Evolutionary conservation across 441 rosid species (phyloP), one percentile per base, ranked within the genome.

Genomic region (Breynia disticha): DNA sequence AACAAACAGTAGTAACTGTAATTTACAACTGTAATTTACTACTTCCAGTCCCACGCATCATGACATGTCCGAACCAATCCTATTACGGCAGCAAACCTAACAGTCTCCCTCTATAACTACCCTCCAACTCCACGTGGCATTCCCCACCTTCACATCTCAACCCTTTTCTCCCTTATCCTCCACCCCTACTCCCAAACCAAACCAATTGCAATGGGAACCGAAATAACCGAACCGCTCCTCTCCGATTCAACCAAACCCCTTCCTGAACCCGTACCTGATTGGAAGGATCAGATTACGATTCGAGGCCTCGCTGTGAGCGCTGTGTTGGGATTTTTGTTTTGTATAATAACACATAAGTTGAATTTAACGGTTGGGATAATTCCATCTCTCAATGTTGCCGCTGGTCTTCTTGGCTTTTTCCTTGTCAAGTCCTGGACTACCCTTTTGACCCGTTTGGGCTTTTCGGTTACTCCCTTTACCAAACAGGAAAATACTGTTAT

Each of bases 361-460:
- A 88, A 84, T 60, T 81, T 91, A n/a, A 91, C 95, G 10, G 82
- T 97, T 9, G 98, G 98, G 13, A 69, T 91, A 20, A 90, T 91
- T 21, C 98, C 98, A 13, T 88, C 86, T 65, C 86, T 91, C 53
- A 91, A 88, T 45, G 95, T 91, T 70, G 88, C 95, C 28, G 95
- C 94, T 20, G 97, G 95, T 44, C 87, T 91, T 0, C 73, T 91
- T 0, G 94, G 86, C 35, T 88, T 76, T 46, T 86, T 88, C 14
- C 73, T 86, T 53, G 63, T 91, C 51, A 78, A 67, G 64, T 70
- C 87, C 0, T 86, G 98, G 95, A 84, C 97, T 24, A 78, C 79
- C 54, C 64, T 91, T 55, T 75, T 88, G 4, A 76, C 82, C 2
- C 84, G 70, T 68, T 82, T 83, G 12, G 87, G 98, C 48, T 20